Evolutionary conservation across 305 asterid species (phyloP).

Genomic region (Solanum aculeatissimum): DNA sequence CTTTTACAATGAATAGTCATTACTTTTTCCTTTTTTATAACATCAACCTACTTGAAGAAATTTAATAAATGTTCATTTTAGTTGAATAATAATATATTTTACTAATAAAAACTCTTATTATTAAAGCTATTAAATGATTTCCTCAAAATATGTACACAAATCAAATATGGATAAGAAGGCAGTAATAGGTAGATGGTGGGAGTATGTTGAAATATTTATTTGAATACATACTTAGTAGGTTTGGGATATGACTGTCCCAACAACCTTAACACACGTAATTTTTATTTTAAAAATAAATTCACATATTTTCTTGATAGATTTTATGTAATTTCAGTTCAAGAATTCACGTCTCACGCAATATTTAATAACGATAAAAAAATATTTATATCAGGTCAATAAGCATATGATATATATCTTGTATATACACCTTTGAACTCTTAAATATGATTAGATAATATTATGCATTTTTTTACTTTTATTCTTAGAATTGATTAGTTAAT

Average conservation of each 20-base stretch:
- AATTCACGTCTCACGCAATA: not conserved
- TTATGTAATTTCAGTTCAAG: not conserved
- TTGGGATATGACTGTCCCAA: not conserved
- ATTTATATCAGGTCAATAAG: not conserved
- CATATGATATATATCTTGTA: not conserved
- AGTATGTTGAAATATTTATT: not conserved
- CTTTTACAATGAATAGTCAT: not conserved
- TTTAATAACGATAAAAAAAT: not conserved
- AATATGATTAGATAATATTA: not conserved
- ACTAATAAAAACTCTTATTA: not conserved
- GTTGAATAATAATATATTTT: not conserved
- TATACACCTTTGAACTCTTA: not conserved
- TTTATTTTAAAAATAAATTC: not conserved
- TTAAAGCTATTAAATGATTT: too few species aligned
- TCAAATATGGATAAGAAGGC: not conserved
- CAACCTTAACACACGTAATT: not conserved
- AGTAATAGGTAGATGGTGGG: not conserved
- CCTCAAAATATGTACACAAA: too few species aligned
- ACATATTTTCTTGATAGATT: not conserved
- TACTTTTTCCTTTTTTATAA: too few species aligned
- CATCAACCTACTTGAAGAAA: too few species aligned
- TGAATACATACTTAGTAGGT: not conserved
- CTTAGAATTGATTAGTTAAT: not conserved
- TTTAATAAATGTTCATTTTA: too few species aligned
- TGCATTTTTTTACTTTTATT: not conserved